Conservation (phyloP, 2,329 filamentous ascomycete genomes). For the Rosellinia necatrix region DNA sequence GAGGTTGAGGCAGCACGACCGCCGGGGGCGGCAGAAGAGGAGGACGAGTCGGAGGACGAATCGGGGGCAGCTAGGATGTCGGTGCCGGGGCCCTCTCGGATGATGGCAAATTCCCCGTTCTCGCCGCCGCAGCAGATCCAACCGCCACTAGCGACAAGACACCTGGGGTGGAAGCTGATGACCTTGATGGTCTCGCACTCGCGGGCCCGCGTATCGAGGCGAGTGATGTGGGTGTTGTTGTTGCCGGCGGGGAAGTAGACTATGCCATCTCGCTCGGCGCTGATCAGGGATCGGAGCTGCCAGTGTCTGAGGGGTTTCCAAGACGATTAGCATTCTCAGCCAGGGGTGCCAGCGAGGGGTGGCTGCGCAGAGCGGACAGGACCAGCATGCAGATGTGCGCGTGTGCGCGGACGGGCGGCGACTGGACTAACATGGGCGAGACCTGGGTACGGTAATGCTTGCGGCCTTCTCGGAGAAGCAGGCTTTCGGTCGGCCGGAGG, state of each 20-base stretch:
- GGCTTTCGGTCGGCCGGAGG: constrained; percentile 66
- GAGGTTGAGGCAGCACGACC: constrained; percentile 31
- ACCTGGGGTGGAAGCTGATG: constrained; percentile 77
- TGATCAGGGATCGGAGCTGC: constrained; percentile 89
- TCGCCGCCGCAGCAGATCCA: constrained; percentile 93
- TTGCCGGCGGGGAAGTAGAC: constrained; percentile 84
- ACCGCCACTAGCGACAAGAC: constrained; percentile 81
- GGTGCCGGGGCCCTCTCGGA: constrained; percentile 53
- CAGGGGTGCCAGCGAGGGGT: neutral
- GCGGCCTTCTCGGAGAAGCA: constrained; percentile 64
- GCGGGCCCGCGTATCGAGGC: constrained; percentile 69
- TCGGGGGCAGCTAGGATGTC: constrained; percentile 33
- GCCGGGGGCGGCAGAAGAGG: neutral
- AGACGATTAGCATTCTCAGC: constrained; percentile 16
- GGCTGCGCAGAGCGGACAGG: constrained; percentile 12
- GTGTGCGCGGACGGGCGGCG: neutral
- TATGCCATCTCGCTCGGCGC: constrained; percentile 73
- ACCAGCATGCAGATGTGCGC: constrained; percentile 8
- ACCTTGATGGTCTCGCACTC: constrained; percentile 75
- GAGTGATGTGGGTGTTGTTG: constrained; percentile 68
- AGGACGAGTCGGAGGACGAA: neutral
- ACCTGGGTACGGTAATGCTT: constrained; percentile 72
- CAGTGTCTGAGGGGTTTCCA: constrained; percentile 64
- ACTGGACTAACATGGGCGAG: constrained; percentile 63
- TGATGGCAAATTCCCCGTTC: constrained; percentile 82